Percentiles rank a stretch among this genome's conserved stretches.
These are phyloP conservation scores for Logfia minima DNA, from an alignment of 129 eudicot genomes.

Conservation along the genomic window DNA sequence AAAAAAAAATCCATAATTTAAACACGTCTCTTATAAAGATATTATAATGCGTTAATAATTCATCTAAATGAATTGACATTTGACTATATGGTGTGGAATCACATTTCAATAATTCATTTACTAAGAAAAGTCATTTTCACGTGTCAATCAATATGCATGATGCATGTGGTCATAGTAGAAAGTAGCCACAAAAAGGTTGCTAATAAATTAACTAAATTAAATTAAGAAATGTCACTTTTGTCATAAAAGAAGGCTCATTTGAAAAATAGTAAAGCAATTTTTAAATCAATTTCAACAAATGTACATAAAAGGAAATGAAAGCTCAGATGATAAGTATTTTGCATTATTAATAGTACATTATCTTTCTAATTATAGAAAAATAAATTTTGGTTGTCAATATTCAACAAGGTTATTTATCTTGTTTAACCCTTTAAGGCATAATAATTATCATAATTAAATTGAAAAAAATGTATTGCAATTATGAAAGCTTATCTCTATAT, in stretches of 20 bases:
- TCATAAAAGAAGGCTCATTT: neutral
- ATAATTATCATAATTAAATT: too few relatives aligned
- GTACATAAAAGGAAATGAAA: neutral
- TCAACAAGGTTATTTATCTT: too few relatives aligned
- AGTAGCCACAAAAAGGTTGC: neutral
- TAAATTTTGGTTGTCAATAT: neutral
- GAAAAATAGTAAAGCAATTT: neutral
- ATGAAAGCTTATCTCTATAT: too few relatives aligned
- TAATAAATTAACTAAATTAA: neutral
- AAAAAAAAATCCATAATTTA: too few relatives aligned
- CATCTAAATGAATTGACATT: too few relatives aligned
- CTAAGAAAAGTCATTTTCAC: too few relatives aligned
- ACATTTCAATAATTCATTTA: too few relatives aligned
- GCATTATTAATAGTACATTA: neutral
- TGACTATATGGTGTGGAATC: too few relatives aligned
- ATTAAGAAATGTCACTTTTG: neutral
- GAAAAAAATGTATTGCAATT: too few relatives aligned
- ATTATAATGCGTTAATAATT: too few relatives aligned
- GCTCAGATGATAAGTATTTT: neutral
- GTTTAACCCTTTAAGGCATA: neutral
- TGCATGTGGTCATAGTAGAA: neutral
- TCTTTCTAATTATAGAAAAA: neutral
- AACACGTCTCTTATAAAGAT: too few relatives aligned
- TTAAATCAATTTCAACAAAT: neutral
- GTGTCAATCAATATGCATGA: too few relatives aligned